Evolutionary conservation across 495 filamentous ascomycete species (phyloP), one percentile per base, ranked within the genome.

Genomic region (Aspergillus incahuasiensis): DNA sequence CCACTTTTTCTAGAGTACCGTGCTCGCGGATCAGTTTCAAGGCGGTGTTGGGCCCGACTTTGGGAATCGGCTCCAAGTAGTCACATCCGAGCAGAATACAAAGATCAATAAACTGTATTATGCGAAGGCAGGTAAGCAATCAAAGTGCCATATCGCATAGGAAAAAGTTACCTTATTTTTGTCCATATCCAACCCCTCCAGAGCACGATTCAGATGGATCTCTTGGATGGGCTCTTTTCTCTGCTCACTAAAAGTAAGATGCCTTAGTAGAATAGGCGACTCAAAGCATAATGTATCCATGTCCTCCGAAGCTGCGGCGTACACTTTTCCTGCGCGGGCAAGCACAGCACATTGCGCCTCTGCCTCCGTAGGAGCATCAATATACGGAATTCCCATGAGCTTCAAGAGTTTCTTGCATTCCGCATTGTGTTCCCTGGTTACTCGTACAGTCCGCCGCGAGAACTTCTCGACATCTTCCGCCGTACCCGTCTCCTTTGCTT

Each of bases 251-350:
- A 96, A 96, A 8, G 95, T 99, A 44, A 99, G 81, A 66, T 99
- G 91, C 21, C 95, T 80, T 48, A 99, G 75, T 21, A 99, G 75
- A 58, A 99, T 89, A 0, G 94, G 94, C 12, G 91, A 78, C 56
- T 97, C 83, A 68, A 97, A 99, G 68, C 94, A 97, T 16, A 99
- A 75, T 0, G 94, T 99, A 66, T 99, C 94, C 94, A 99, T 99
- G 74, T 99, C 94, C 75, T 99, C 94, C 40, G 87, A 92, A 1
- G 94, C 94, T 22, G 94, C 94, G 15, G 91, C 94, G 60, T 94
- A 99, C 30, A 98, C 94, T 74, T 97, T 97, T 11, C 90, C 92
- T 15, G 89, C 94, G 51, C 89, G 80, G 2, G 94, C 94, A 51
- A 99, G 79, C 28, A 86, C 87, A 0, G 94, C 95, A 61, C 94